Conservation (phyloP, 257 asterid species). For the Solanum appendiculatum region DNA sequence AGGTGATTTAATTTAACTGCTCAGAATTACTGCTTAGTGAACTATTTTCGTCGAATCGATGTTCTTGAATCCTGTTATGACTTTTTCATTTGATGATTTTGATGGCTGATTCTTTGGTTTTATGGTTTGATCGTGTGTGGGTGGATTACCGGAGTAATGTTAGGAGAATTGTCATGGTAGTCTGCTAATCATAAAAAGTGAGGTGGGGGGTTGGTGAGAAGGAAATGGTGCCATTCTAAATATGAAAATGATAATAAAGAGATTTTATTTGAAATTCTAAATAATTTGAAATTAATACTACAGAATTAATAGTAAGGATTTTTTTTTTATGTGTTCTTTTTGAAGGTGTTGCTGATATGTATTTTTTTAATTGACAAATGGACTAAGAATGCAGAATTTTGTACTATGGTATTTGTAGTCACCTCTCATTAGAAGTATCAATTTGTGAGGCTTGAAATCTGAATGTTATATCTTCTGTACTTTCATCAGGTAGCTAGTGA, state of each 20-base stretch:
- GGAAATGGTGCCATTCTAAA: background rate
- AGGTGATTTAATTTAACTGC: slow-evolving; percentile 32
- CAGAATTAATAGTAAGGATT: background rate
- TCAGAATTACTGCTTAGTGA: background rate
- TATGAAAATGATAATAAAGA: background rate
- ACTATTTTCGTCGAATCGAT: background rate
- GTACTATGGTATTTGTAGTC: background rate
- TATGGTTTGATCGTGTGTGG: background rate
- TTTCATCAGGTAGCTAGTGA: slow-evolving; percentile 53
- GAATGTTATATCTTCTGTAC: background rate
- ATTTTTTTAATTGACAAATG: background rate
- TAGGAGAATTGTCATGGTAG: background rate
- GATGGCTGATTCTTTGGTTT: background rate
- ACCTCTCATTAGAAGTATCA: background rate
- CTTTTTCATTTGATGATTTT: background rate
- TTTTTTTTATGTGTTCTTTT: background rate
- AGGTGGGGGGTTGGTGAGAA: background rate
- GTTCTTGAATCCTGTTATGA: background rate
- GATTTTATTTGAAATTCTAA: background rate
- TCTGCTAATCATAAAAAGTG: background rate
- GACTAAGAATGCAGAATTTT: background rate
- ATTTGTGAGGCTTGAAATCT: background rate
- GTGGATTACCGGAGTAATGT: background rate
- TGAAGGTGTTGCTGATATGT: background rate
- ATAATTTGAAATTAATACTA: background rate